Evolutionary conservation across 2,329 filamentous ascomycete genomes (phyloP).

Genomic region (Fusarium sp.): DNA sequence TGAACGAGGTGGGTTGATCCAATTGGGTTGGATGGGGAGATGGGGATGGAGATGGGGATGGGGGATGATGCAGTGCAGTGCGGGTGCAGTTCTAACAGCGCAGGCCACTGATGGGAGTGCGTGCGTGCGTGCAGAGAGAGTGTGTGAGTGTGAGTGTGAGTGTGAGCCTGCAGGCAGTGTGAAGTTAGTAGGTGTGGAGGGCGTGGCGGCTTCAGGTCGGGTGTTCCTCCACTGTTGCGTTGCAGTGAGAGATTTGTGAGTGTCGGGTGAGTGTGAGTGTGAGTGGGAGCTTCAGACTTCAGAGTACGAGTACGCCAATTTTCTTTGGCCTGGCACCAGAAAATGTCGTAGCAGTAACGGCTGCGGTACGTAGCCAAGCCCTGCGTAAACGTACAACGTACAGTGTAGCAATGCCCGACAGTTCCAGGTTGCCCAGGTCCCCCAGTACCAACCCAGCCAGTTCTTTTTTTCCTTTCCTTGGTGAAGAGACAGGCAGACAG

Average conservation of each 20-base stretch:
- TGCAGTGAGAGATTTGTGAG: slow-evolving; percentile 10
- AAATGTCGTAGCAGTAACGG: slow-evolving; percentile 31
- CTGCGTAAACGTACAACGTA: slow-evolving; percentile 15
- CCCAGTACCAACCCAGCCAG: slow-evolving; percentile 22
- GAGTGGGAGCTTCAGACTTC: neutral
- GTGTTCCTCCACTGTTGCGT: slow-evolving; percentile 37
- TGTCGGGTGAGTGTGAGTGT: slow-evolving; percentile 14
- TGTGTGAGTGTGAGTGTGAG: slow-evolving; percentile 10
- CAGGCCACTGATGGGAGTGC: slow-evolving; percentile 6
- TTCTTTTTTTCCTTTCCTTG: slow-evolving; percentile 9
- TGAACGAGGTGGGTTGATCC: slow-evolving; percentile 2
- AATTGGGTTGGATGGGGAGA: slow-evolving; percentile 43
- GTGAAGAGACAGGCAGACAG: neutral
- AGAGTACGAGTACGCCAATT: slow-evolving; percentile 34
- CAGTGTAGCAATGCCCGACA: slow-evolving; percentile 39
- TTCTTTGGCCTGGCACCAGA: slow-evolving; percentile 2
- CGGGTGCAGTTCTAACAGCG: slow-evolving; percentile 10
- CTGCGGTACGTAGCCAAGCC: slow-evolving; percentile 31
- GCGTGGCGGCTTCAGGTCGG: slow-evolving; percentile 42
- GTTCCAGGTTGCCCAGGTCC: slow-evolving; percentile 24
- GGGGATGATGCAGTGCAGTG: slow-evolving; percentile 44
- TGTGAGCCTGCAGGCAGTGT: slow-evolving; percentile 15
- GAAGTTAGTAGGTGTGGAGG: slow-evolving; percentile 41
- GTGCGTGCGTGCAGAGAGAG: slow-evolving; percentile 8
- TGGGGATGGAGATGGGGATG: slow-evolving; percentile 43